Conservation (phyloP, 106 monocot species). For the Ottelia alismoides region DNA sequence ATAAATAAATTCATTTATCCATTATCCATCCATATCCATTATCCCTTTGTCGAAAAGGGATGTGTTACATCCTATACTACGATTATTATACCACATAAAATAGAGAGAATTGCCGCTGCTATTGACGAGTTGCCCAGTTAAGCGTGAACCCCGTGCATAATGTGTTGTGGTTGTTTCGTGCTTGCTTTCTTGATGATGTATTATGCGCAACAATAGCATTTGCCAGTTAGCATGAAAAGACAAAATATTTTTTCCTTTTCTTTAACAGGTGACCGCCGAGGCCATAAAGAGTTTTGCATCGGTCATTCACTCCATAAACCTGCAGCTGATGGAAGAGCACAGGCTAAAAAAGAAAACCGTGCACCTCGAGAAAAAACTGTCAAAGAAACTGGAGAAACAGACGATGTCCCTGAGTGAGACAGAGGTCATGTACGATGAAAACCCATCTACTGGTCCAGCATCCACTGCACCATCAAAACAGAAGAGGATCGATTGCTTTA, state of each 20-base stretch:
- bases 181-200: background rate
- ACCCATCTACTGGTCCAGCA: background rate
- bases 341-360: constrained; percentile 51
- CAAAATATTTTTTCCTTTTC: background rate
- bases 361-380: constrained; percentile 35
- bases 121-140: too few relatives aligned
- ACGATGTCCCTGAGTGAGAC: constrained; percentile 15
- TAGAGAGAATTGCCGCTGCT: too few relatives aligned
- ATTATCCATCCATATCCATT: too few relatives aligned
- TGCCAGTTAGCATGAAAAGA: too few relatives aligned
- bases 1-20: too few relatives aligned
- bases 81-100: too few relatives aligned
- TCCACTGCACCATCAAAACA: constrained; percentile 6
- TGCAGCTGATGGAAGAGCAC: constrained; percentile 55
- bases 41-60: too few relatives aligned
- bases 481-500: constrained; percentile 38
- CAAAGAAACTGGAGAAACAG: constrained; percentile 50
- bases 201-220: too few relatives aligned
- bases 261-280: constrained; percentile 55
- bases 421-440: constrained; percentile 1
- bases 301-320: constrained; percentile 46
- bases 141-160: background rate
- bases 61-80: too few relatives aligned
- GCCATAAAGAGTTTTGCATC: constrained; percentile 69
- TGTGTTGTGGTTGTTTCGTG: background rate